Conservation (phyloP, 345 rosid genomes). For the Populus alba region DNA sequence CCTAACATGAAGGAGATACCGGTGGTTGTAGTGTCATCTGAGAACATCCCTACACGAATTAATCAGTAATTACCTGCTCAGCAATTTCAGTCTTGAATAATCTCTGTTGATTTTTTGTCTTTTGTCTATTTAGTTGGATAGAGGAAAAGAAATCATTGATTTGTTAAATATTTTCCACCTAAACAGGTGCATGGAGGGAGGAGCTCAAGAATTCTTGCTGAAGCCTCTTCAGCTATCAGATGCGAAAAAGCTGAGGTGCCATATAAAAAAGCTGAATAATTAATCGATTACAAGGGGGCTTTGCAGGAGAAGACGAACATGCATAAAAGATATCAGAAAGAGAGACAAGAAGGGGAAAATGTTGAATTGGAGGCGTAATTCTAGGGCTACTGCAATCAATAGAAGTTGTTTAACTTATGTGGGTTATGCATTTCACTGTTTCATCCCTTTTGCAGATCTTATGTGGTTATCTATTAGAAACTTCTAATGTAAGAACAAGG, state of each 20-base stretch:
- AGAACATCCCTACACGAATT: conserved; percentile 21
- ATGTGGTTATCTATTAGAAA: background rate
- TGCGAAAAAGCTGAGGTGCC: conserved; percentile 14
- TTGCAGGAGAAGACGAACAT: background rate
- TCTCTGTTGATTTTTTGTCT: background rate
- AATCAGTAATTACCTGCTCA: conserved; percentile 12
- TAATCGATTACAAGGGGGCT: background rate
- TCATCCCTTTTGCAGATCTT: background rate
- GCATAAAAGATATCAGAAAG: background rate
- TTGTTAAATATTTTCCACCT: background rate
- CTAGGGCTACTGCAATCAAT: background rate
- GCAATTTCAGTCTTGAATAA: background rate
- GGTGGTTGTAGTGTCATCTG: conserved; percentile 36
- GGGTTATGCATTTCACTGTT: background rate
- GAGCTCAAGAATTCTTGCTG: conserved; percentile 19
- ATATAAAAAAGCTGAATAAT: background rate
- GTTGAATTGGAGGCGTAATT: background rate
- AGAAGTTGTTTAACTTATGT: background rate
- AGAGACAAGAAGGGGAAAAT: background rate
- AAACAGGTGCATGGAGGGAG: conserved; percentile 30
- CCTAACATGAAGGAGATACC: conserved; percentile 24
- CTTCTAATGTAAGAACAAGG: background rate
- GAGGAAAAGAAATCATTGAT: background rate
- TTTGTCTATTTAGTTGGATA: too few species aligned
- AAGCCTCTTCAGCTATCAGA: conserved; percentile 17